Evolutionary conservation across 2,329 filamentous ascomycete species (phyloP), one percentile per base, ranked within the genome.

Genomic region (Magnaporthiopsis rhizophila): DNA sequence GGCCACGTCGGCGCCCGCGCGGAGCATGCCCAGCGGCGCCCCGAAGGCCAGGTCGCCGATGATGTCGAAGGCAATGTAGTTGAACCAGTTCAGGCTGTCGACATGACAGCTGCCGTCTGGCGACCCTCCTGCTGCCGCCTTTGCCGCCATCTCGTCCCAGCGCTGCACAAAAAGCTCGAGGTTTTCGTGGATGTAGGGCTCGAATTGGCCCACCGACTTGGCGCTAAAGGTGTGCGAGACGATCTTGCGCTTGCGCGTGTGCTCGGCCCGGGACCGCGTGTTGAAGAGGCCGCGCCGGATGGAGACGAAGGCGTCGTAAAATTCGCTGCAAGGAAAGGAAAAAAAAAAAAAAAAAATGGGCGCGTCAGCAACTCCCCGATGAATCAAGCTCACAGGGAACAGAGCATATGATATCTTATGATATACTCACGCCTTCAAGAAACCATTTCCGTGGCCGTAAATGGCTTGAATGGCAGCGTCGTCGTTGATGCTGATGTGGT

Each of bases 301-400:
- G 15, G 90, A 93, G 64, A 97, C 92, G 70, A 97, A 97, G 62
- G 91, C 90, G 71, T 96, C 91, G 71, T 97, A 97, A 77, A 93
- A 97, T 2, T 94, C 88, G 58, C 89, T 92, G 12, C 32, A 34
- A 36, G 12, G 9, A 12, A 65, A 30, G 28, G 6, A 58, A 30
- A 30, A 30, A 30, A 30, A 30, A 30, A 7, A 30, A 30, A 30
- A 30, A 30, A 30, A 30, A 30, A 30, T 30, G 30, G 30, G 30
- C 30, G 30, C 30, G 45, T 53, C n/a, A 53, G 21, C 1, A 53
- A 30, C 30, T 3, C 7, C n/a, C 45, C 6, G 21, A 24, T 24
- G 5, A 21, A 11, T 21, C 18, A 24, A n/a, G 9, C 45, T 6
- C 5, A 53, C 6, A 2, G 21, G n/a, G 21, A 9, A 7, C 8